Base-by-base conservation (phyloP, 2,329 filamentous ascomycete species). In the Colletotrichum trifolii region DNA sequence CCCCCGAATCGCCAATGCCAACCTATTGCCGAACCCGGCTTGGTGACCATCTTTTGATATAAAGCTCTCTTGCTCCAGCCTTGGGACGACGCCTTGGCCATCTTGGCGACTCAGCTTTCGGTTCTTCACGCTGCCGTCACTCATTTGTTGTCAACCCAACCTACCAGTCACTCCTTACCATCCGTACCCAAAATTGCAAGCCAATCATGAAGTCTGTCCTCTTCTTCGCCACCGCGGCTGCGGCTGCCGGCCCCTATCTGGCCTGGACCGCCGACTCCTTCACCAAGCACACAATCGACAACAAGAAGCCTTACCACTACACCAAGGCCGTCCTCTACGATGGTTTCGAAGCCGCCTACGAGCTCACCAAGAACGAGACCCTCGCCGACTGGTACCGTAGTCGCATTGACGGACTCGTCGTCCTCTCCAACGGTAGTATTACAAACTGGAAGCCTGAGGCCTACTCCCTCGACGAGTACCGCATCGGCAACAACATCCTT, bases 401-500 rank as follows among this genome's bases (percentile, higher is more conserved):
- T 3, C 79, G 82, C 56, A 78, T 87, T 42, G 63, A 66, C 54
- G 83, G 84, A 50, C 75, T 76, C 1, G 75, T 86, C 15, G 79
- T 87, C 5, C 69, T 76, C 2, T 69, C 75, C 35, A 73, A 85
- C 49, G 85, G 85, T 10, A 81, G 78, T 9, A 75, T 86, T 58
- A 72, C 43, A 9, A 66, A 63, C 25, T 66, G 63, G 63, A 45
- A 25, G 25, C 17, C 63, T 10, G 49, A 42, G 5, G 80, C 78
- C 71, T 83, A 86, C 74, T 84, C 82, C 2, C 77, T 85, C 2
- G 82, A 85, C 67, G 81, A 87, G 66, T 80, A 86, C 66, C 82
- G 85, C 13, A 77, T 87, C 40, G 85, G 84, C 12, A 80, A 83
- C 68, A 84, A 83, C 70, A 74, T 85, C 46, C 75, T 87, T 4